A percentile compares a stretch with the other conserved stretches of the same genome.
Conservation (phyloP, 257 asterid species). For the Nicotiana benthamiana region DNA sequence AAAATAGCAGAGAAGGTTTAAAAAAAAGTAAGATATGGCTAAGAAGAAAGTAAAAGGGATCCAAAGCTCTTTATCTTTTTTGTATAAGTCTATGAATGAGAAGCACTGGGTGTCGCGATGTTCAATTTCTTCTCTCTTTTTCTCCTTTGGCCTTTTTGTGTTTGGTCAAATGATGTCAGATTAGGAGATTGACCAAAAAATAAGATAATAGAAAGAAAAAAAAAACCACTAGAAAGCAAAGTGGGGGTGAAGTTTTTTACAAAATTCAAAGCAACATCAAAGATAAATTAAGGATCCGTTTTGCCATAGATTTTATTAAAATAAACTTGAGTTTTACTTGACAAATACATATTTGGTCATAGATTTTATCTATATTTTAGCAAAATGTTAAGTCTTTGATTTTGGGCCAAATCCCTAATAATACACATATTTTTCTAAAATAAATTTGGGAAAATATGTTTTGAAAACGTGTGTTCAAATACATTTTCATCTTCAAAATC, state of each 20-base stretch:
- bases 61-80: neutral
- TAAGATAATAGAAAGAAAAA: neutral
- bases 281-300: no score
- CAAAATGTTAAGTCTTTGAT: no score
- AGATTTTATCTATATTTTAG: no score
- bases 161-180: conserved; percentile 46
- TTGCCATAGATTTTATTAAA: no score
- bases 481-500: no score
- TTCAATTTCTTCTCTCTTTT: neutral
- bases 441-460: no score
- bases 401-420: no score
- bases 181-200: conserved; percentile 31
- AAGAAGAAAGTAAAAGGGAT: conserved; percentile 1
- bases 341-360: no score
- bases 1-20: neutral
- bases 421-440: no score
- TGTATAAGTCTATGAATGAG: neutral
- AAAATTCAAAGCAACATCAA: no score
- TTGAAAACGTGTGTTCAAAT: no score
- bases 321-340: no score
- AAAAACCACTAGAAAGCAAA: conserved; percentile 15
- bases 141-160: neutral
- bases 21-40: neutral
- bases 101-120: neutral
- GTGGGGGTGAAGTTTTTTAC: conserved; percentile 8